A percentile compares a stretch with the other conserved stretches of the same genome.
These are phyloP conservation scores for Paramecium sonneborni DNA, from an alignment of 73 alveolate genomes.

Conservation along the genomic window DNA sequence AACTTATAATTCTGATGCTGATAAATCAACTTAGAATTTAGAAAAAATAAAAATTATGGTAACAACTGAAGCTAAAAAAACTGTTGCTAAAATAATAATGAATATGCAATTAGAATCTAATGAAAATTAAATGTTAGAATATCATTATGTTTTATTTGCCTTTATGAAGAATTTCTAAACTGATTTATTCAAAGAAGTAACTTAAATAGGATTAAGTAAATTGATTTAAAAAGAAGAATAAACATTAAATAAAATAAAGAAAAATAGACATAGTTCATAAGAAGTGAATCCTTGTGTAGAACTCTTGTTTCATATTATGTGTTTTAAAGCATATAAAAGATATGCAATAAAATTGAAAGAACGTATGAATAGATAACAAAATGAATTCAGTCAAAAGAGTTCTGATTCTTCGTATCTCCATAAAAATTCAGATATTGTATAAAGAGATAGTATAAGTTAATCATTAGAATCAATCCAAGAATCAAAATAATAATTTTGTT, in stretches of 20 bases:
- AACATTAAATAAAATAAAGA: background rate
- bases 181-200: background rate
- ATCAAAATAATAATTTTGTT: background rate
- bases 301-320: conserved; percentile 25
- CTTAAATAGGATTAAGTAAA: background rate
- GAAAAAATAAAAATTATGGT: background rate
- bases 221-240: background rate
- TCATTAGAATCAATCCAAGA: background rate
- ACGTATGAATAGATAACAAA: background rate
- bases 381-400: conserved; percentile 11
- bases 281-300: conserved; percentile 46
- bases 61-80: background rate
- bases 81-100: conserved; percentile 10
- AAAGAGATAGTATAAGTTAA: background rate
- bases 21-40: background rate
- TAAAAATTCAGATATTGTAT: background rate
- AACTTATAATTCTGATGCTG: conserved; percentile 31
- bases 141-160: conserved; percentile 66
- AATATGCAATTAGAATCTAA: conserved; percentile 50
- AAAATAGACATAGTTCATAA: background rate
- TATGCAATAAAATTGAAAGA: conserved; percentile 40
- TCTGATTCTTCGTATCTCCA: conserved; percentile 23
- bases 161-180: conserved; percentile 55
- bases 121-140: conserved; percentile 53
- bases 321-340: conserved; percentile 49